phyloP scores from a whole-genome alignment of 345 rosid species.

The Eucalyptus albens region DNA sequence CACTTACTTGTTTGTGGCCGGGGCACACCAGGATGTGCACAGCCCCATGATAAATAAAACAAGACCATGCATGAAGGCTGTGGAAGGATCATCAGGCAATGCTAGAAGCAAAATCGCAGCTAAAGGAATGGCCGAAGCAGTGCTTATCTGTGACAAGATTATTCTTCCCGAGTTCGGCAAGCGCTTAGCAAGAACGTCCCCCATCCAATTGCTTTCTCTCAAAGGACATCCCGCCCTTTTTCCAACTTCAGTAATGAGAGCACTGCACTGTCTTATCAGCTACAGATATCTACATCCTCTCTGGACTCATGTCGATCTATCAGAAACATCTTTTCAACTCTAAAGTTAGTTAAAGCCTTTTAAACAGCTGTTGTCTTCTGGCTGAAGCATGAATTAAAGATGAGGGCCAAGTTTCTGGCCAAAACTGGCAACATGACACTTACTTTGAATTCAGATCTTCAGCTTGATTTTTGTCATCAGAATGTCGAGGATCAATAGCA shows the following conservation, averaged over 20 bases:
- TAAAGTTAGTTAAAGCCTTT: background rate
- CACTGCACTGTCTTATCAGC: background rate
- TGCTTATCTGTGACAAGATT: conserved; percentile 73
- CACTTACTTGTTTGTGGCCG: conserved; percentile 80
- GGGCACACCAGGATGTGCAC: conserved; percentile 72
- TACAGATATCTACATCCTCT: background rate
- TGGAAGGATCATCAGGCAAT: conserved; percentile 74
- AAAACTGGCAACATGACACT: background rate
- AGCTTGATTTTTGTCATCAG: background rate
- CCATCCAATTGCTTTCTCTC: conserved; percentile 22
- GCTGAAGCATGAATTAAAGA: background rate
- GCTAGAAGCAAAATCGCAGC: conserved; percentile 66
- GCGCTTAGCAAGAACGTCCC: conserved; percentile 46
- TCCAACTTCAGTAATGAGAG: background rate
- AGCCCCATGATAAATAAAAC: conserved; percentile 49
- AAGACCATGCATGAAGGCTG: conserved; percentile 37
- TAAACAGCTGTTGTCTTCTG: background rate
- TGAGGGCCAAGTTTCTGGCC: background rate
- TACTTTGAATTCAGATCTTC: conserved; percentile 36
- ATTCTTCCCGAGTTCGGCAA: conserved; percentile 74
- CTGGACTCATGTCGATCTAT: background rate
- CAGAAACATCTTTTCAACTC: background rate
- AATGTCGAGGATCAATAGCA: conserved; percentile 55
- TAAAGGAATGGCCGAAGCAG: conserved; percentile 73
- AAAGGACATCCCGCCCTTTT: background rate